Base-by-base conservation (phyloP, 768 basidiomycete species). In the Lentinula detonsa region DNA sequence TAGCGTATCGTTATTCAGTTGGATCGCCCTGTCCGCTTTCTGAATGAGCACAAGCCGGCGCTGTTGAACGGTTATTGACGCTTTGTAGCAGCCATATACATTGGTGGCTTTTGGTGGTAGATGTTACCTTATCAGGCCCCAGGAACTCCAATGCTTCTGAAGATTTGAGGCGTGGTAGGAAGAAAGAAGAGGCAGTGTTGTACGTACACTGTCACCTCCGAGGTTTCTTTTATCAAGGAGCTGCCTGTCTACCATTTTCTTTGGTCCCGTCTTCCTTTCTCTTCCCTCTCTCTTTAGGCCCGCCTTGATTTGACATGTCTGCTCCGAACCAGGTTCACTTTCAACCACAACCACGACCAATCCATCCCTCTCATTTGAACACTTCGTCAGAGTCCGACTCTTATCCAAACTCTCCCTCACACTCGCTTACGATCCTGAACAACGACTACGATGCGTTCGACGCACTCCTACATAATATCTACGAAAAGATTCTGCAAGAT, bases 401-500 rank as follows among this genome's bases (percentile, higher is more conserved):
- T 13, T 54, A 54, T 13, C 31, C 34, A 2, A 52, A 52, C 37
- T 56, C 55, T 40, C 55, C 55, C 28, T 56, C 55, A 40, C 55
- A 56, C 40, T 56, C 55, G 39, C 70, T 82, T 56, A 79, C 77
- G 35, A 74, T 81, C 50, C 77, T 78, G 59, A 80, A 78, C 69
- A 79, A 83, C 70, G 89, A 90, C 78, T 91, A 91, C 68, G 88
- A 90, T 66, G 81, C 86, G 31, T 89, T 86, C 71, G 88, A 91
- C 71, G 90, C 90, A 33, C 79, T 90, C 70, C 75, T 92, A 18
- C 90, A 91, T 68, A 86, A 88, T 65, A 89, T 92, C 52, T 92
- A 91, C 69, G 81, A 81, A 64, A 75, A 69, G 65, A 82, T 80
- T 0, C 78, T 80, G 67, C 82, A 83, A 53, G 88, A 88, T 65